These are phyloP conservation scores for Salix viminalis DNA, from an alignment of 345 rosid genomes.

Conservation along the genomic window DNA sequence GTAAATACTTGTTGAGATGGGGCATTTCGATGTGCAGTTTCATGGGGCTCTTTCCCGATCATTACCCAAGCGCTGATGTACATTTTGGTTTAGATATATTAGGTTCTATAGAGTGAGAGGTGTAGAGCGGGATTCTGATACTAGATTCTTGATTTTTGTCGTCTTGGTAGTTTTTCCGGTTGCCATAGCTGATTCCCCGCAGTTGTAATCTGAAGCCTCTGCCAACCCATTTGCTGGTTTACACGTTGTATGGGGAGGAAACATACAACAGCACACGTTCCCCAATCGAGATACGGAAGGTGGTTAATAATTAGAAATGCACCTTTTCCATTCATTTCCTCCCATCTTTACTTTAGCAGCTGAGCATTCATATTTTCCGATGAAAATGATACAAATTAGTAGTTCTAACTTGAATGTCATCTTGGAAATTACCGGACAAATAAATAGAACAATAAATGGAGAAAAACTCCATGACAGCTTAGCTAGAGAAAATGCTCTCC, in stretches of 20 bases:
- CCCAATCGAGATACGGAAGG: not conserved
- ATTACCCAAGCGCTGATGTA: constrained; percentile 45
- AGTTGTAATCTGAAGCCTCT: constrained; percentile 2
- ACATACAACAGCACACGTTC: not conserved
- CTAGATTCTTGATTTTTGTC: not conserved
- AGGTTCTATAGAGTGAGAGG: constrained; percentile 20
- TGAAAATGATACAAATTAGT: not conserved
- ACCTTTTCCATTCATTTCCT: not conserved
- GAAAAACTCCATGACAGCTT: not conserved
- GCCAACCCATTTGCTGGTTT: not conserved
- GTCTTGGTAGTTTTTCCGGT: not conserved
- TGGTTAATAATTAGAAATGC: not conserved
- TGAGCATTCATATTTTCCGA: not conserved
- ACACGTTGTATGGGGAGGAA: not conserved
- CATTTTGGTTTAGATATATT: constrained; percentile 27
- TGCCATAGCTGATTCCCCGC: not conserved
- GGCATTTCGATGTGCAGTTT: constrained; percentile 19
- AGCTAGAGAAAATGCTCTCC: not conserved
- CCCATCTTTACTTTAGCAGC: not conserved
- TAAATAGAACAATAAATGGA: not conserved
- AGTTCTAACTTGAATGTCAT: not conserved
- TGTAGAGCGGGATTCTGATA: constrained; percentile 19
- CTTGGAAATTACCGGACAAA: not conserved
- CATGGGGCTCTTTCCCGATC: constrained; percentile 43
- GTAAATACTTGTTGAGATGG: constrained; percentile 1